Conservation (phyloP, 768 basidiomycete genomes). For the Naematelia aurantialba region DNA sequence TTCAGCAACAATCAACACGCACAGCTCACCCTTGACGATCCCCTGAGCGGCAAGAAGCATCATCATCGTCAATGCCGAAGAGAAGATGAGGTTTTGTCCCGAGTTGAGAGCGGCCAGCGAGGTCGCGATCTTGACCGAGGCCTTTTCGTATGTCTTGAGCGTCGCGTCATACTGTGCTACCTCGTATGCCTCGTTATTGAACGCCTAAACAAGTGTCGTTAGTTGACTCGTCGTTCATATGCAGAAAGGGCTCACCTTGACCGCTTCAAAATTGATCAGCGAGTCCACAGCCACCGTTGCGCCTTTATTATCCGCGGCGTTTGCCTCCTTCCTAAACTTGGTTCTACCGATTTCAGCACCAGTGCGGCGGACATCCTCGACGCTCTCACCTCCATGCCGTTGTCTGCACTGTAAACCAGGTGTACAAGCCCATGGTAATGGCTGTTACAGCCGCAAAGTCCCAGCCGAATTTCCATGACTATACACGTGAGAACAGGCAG, state of each 20-base stretch:
- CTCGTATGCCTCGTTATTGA: conserved; percentile 95
- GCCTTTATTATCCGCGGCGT: conserved; percentile 93
- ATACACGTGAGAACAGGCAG: not conserved
- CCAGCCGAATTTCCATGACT: conserved; percentile 98
- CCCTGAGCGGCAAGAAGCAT: conserved; percentile 98
- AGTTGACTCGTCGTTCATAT: not conserved
- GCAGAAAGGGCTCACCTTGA: conserved; percentile 64
- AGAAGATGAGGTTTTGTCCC: conserved; percentile 95
- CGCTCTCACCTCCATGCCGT: conserved; percentile 82
- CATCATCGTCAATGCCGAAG: conserved; percentile 81
- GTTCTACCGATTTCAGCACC: conserved; percentile 57
- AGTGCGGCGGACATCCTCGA: not conserved
- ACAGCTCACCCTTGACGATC: conserved; percentile 70
- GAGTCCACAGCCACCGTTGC: conserved; percentile 92
- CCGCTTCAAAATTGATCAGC: conserved; percentile 96
- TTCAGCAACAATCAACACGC: not conserved
- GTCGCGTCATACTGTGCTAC: conserved; percentile 87
- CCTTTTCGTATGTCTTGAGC: conserved; percentile 78
- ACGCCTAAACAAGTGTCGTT: conserved; percentile 60
- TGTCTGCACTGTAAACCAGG: conserved; percentile 94
- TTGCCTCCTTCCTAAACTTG: conserved; percentile 87
- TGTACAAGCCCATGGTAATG: conserved; percentile 79
- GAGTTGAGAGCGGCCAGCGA: conserved; percentile 90
- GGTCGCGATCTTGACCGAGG: conserved; percentile 90
- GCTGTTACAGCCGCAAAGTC: conserved; percentile 90